Evolutionary conservation across 495 filamentous ascomycete species (phyloP).

Genomic region (Penicillium odoratum): DNA sequence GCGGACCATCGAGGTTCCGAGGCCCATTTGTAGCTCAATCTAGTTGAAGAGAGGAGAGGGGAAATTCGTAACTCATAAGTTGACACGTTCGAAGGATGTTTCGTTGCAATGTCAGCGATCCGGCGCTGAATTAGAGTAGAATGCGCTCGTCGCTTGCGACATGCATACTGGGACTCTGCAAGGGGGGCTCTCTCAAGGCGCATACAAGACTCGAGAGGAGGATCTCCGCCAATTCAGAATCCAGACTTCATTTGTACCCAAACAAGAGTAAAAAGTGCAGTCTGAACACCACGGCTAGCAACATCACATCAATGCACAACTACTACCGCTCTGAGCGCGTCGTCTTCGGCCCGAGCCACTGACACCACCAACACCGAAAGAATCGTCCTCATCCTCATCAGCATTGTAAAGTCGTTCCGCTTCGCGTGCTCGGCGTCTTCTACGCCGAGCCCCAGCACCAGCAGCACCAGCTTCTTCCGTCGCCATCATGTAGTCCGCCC

Average conservation of each 20-base stretch:
- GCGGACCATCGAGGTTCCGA: background rate
- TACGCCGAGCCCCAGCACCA: slow-evolving; percentile 62
- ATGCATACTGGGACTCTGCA: background rate
- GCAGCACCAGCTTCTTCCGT: slow-evolving; percentile 77
- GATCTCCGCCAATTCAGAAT: too few relatives aligned
- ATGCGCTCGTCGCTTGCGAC: background rate
- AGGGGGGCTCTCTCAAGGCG: background rate
- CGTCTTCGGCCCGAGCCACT: slow-evolving; percentile 38
- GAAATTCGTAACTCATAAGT: slow-evolving; percentile 3
- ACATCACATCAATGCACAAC: slow-evolving; percentile 56
- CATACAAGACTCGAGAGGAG: background rate
- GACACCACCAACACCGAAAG: slow-evolving; percentile 26
- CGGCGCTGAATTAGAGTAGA: background rate
- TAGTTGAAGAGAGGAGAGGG: background rate
- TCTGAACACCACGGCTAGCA: background rate
- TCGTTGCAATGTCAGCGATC: slow-evolving; percentile 5
- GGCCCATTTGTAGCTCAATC: background rate
- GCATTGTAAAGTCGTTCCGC: slow-evolving; percentile 69
- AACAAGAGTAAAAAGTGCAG: too few relatives aligned
- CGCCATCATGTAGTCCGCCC: slow-evolving; percentile 93
- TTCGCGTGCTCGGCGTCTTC: slow-evolving; percentile 74
- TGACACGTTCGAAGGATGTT: background rate
- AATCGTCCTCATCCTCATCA: slow-evolving; percentile 68
- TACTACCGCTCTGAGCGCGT: slow-evolving; percentile 56
- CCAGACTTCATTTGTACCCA: too few relatives aligned